Evolutionary conservation across 164 flowering plant species (phyloP).

Genomic region (Piper betle): DNA sequence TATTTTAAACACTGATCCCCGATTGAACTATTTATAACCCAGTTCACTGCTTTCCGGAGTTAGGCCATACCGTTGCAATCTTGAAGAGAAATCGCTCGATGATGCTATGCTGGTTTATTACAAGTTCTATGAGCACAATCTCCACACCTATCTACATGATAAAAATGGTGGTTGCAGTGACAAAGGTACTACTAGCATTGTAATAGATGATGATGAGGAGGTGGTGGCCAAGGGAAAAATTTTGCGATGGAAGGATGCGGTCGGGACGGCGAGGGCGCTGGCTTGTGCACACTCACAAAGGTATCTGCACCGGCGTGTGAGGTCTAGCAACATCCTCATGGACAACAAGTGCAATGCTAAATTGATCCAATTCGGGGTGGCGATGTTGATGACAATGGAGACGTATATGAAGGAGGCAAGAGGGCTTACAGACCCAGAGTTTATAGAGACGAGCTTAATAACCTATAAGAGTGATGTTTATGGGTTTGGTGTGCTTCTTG

Average conservation of each 20-base stretch:
- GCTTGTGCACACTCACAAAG: conserved; percentile 22
- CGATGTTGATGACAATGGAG: conserved; percentile 19
- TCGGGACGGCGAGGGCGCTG: conserved; percentile 20
- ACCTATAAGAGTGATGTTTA: conserved; percentile 24
- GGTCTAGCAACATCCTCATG: conserved; percentile 25
- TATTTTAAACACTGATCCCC: too few species aligned
- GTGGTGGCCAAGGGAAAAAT: background rate
- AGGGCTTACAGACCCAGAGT: conserved; percentile 27
- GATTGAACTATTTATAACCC: conserved; percentile 15
- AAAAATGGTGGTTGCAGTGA: background rate
- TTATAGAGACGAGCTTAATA: conserved; percentile 16
- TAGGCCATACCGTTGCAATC: conserved; percentile 17
- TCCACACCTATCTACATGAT: conserved; percentile 10
- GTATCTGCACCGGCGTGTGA: conserved; percentile 24
- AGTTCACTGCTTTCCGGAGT: conserved; percentile 12
- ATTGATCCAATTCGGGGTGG: conserved; percentile 27
- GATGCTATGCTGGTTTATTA: conserved; percentile 20
- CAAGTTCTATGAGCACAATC: conserved; percentile 14
- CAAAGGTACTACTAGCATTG: too few species aligned
- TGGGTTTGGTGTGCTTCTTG: conserved; percentile 19
- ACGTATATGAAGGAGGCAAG: conserved; percentile 15
- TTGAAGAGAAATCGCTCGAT: conserved; percentile 9
- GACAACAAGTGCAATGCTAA: conserved; percentile 21
- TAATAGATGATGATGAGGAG: too few species aligned
- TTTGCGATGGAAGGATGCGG: conserved; percentile 14